phyloP scores from a whole-genome alignment of 192 early-diverging fungal species.

The Rhizophlyctis rosea region DNA sequence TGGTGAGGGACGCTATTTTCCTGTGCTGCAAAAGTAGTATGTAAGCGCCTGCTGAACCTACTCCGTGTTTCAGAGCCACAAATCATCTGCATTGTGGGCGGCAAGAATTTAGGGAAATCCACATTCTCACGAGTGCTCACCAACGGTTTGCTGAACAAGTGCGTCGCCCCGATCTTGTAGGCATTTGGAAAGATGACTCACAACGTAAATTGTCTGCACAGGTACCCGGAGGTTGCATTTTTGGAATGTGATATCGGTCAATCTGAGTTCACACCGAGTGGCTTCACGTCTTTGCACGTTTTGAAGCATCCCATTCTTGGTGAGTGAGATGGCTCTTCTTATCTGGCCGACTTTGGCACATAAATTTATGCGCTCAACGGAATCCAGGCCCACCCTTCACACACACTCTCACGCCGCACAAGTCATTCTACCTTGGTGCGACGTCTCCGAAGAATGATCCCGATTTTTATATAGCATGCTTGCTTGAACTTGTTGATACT shows the following conservation, averaged over 20 bases:
- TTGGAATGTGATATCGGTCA: constrained; percentile 94
- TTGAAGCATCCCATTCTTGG: constrained; percentile 66
- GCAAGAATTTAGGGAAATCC: constrained; percentile 85
- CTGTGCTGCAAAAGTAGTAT: too few species aligned
- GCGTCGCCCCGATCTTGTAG: constrained; percentile 18
- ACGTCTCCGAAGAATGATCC: constrained; percentile 76
- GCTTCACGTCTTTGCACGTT: constrained; percentile 76
- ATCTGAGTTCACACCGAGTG: constrained; percentile 79
- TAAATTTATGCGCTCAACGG: background rate
- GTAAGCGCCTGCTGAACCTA: too few species aligned
- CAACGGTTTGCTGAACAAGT: constrained; percentile 74
- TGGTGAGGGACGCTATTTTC: too few species aligned
- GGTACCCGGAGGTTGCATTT: constrained; percentile 70
- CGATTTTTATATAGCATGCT: constrained; percentile 71
- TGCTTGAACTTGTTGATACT: constrained; percentile 57
- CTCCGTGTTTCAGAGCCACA: constrained; percentile 34
- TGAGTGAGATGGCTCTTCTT: background rate
- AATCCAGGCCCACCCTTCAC: constrained; percentile 72
- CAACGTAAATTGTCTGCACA: constrained; percentile 32
- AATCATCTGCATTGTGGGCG: constrained; percentile 68
- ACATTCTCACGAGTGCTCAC: constrained; percentile 73
- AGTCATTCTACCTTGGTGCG: constrained; percentile 73
- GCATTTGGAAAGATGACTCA: constrained; percentile 2
- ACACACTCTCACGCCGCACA: constrained; percentile 58
- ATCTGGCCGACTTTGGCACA: background rate